These are phyloP conservation scores for Colletotrichum sp. DNA, from an alignment of 2,329 filamentous ascomycete species.

Conservation along the genomic window DNA sequence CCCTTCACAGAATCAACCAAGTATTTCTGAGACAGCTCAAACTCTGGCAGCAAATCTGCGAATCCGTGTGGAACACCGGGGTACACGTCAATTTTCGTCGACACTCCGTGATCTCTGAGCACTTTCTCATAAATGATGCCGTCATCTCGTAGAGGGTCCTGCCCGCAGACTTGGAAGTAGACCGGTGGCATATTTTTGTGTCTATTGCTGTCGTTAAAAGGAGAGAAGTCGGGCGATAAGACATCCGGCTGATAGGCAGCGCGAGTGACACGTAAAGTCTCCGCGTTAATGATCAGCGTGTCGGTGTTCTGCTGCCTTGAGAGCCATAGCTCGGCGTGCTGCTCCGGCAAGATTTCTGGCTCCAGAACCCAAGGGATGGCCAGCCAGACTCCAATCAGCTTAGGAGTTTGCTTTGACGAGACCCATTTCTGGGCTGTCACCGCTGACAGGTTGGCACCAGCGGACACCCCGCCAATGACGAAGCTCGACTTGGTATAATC, in stretches of 20 bases:
- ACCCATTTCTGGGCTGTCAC: conserved; percentile 16
- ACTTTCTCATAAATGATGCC: conserved; percentile 48
- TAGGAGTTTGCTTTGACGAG: not conserved
- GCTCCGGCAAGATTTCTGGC: conserved; percentile 26
- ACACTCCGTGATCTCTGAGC: not conserved
- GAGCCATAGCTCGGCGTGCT: conserved; percentile 41
- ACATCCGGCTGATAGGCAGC: conserved; percentile 33
- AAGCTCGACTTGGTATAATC: conserved; percentile 2
- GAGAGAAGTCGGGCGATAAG: conserved; percentile 30
- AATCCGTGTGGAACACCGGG: conserved; percentile 11
- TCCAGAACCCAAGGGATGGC: conserved; percentile 3
- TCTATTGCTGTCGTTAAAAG: conserved; percentile 33
- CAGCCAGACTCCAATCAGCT: conserved; percentile 6
- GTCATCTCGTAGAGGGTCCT: conserved; percentile 54
- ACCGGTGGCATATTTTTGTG: conserved; percentile 44
- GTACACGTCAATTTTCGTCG: conserved; percentile 9
- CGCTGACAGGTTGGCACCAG: conserved; percentile 20
- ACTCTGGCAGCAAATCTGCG: not conserved
- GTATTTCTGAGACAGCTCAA: not conserved
- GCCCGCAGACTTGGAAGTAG: conserved; percentile 51
- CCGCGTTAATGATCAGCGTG: conserved; percentile 35
- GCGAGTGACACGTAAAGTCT: conserved; percentile 27
- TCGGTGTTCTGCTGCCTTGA: conserved; percentile 45
- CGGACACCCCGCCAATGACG: conserved; percentile 22
- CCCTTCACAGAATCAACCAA: not conserved